Evolutionary conservation across 176 grass and related monocot genomes (phyloP).

Genomic region (Musa itinerans): DNA sequence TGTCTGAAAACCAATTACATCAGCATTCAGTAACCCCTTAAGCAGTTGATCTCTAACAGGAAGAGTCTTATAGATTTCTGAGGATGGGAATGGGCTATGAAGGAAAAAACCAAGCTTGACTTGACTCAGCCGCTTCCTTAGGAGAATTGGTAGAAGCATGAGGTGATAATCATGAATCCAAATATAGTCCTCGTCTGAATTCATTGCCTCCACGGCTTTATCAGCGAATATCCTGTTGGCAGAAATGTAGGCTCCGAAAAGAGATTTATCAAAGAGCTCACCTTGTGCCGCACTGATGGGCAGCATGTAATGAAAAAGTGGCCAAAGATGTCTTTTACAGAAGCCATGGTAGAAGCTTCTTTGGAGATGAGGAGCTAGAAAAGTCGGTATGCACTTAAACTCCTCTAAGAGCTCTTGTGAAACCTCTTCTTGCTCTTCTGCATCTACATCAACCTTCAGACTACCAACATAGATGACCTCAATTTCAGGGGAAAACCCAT

Average conservation of each 20-base stretch:
- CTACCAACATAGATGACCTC: constrained; percentile 10
- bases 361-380: neutral
- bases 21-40: constrained; percentile 1
- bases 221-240: constrained; percentile 15
- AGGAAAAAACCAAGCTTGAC: constrained; percentile 11
- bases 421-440: constrained; percentile 5
- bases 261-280: neutral
- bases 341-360: constrained; percentile 12
- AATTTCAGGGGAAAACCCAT: neutral
- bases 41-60: constrained; percentile 8
- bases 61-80: constrained; percentile 8
- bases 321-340: constrained; percentile 10
- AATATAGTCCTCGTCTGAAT: constrained; percentile 10
- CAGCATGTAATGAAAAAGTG: constrained; percentile 16
- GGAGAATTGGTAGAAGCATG: constrained; percentile 7
- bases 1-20: constrained; percentile 15
- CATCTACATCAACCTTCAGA: constrained; percentile 9
- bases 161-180: constrained; percentile 10
- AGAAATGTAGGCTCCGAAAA: constrained; percentile 11
- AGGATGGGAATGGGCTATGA: constrained; percentile 10
- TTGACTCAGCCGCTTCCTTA: constrained; percentile 5
- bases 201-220: constrained; percentile 10
- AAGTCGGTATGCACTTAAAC: constrained; percentile 3
- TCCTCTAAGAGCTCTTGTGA: constrained; percentile 5
- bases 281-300: neutral